Percentiles rank a stretch among this genome's conserved stretches.
phyloP scores from a whole-genome alignment of 2,329 filamentous ascomycete species.

The Ophiosphaerella herpotricha region DNA sequence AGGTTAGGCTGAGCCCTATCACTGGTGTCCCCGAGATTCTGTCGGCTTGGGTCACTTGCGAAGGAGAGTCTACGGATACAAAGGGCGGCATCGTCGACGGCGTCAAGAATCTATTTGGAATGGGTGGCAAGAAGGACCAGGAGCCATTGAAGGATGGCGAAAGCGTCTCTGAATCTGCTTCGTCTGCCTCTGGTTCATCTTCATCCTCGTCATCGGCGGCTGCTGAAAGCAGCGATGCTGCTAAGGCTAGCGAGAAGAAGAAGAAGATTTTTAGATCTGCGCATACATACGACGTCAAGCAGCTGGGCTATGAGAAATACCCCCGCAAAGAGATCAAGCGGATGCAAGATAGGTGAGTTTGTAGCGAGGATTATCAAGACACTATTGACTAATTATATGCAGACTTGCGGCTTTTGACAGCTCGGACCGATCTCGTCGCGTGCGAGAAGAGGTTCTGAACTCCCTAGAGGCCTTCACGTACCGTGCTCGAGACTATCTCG shows the following conservation, averaged over 20 bases:
- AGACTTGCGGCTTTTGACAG: conserved; percentile 82
- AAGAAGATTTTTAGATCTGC: conserved; percentile 59
- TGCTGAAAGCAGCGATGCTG: conserved; percentile 54
- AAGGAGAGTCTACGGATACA: conserved; percentile 70
- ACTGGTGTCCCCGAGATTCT: conserved; percentile 80
- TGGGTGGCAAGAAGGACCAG: conserved; percentile 89
- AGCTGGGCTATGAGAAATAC: conserved; percentile 58
- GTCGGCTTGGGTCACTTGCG: conserved; percentile 81
- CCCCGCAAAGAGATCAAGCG: conserved; percentile 63
- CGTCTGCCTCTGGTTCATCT: conserved; percentile 46
- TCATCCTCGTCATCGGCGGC: conserved; percentile 52
- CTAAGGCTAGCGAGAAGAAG: conserved; percentile 53
- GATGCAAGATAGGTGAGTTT: conserved; percentile 61
- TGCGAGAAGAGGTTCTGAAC: conserved; percentile 86
- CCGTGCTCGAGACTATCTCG: conserved; percentile 79
- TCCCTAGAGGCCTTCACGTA: conserved; percentile 94
- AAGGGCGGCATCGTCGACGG: conserved; percentile 87
- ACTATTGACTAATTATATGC: conserved; percentile 16
- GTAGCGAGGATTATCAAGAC: background rate
- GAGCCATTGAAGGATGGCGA: conserved; percentile 64
- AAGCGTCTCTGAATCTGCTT: conserved; percentile 50
- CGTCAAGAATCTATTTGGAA: conserved; percentile 94
- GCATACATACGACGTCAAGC: conserved; percentile 52
- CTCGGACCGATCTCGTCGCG: conserved; percentile 76
- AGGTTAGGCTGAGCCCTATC: conserved; percentile 70